phyloP scores from a whole-genome alignment of 179 eudicot species.

The Gypsophila paniculata region DNA sequence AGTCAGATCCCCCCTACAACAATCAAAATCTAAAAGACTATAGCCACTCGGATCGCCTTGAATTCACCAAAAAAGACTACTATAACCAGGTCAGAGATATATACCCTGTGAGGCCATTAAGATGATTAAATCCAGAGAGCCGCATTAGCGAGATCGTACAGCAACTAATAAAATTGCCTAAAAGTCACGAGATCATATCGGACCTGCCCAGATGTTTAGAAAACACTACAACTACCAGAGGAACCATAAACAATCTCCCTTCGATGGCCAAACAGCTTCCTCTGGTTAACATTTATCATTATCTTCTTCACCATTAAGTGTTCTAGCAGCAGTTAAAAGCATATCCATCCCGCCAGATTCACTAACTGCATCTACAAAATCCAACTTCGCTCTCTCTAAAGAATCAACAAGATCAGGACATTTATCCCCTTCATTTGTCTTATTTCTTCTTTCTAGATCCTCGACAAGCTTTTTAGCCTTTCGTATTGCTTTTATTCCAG shows the following conservation, averaged over 20 bases:
- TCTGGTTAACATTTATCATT: constrained; percentile 20
- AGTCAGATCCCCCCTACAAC: constrained; percentile 17
- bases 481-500: constrained; percentile 49
- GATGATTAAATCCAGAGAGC: neutral
- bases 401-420: constrained; percentile 18
- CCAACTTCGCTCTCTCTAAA: constrained; percentile 21
- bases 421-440: constrained; percentile 29
- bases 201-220: neutral
- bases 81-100: constrained; percentile 27
- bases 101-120: constrained; percentile 19
- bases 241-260: neutral
- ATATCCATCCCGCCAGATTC: constrained; percentile 70
- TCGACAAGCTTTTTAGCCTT: constrained; percentile 48
- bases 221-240: constrained; percentile 4
- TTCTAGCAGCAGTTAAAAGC: constrained; percentile 72
- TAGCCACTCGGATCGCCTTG: constrained; percentile 7
- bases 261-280: neutral
- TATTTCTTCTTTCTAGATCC: constrained; percentile 33
- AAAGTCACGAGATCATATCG: neutral
- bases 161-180: constrained; percentile 6
- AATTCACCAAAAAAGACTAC: constrained; percentile 6
- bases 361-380: constrained; percentile 25
- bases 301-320: constrained; percentile 52
- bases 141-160: constrained; percentile 15
- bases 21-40: constrained; percentile 20